These are phyloP conservation scores for Phascolomyces articulosus DNA, from an alignment of 371 early-diverging fungal genomes.

Conservation along the genomic window DNA sequence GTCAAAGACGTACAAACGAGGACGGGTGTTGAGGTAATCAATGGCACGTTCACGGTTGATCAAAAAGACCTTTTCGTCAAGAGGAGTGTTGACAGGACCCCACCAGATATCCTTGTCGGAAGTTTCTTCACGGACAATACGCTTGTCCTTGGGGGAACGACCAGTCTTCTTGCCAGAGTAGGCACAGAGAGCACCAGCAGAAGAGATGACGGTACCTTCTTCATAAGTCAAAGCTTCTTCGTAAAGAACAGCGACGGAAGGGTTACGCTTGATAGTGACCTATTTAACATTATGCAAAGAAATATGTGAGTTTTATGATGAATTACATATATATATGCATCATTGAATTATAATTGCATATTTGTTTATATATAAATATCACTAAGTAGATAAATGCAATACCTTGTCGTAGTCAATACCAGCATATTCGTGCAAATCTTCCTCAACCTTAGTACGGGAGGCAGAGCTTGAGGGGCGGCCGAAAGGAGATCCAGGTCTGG, in stretches of 20 bases:
- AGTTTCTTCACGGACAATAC: slow-evolving; percentile 90
- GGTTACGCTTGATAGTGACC: slow-evolving; percentile 68
- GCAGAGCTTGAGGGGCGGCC: slow-evolving; percentile 38
- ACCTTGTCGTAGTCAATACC: slow-evolving; percentile 59
- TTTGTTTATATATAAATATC: no score
- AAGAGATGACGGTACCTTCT: slow-evolving; percentile 85
- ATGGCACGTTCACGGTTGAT: slow-evolving; percentile 95
- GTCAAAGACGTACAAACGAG: slow-evolving; percentile 94
- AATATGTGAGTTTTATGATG: no score
- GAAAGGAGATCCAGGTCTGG: slow-evolving; percentile 37
- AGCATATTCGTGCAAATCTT: slow-evolving; percentile 48
- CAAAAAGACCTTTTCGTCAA: slow-evolving; percentile 87
- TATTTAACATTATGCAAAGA: slow-evolving; percentile 8
- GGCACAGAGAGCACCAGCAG: slow-evolving; percentile 90
- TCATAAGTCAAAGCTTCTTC: slow-evolving; percentile 94
- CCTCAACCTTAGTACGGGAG: slow-evolving; percentile 51
- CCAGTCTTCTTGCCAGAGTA: slow-evolving; percentile 92
- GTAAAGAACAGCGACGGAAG: slow-evolving; percentile 85
- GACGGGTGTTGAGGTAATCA: slow-evolving; percentile 96
- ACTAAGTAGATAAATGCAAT: not conserved
- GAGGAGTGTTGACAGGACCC: slow-evolving; percentile 95
- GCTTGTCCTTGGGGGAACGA: slow-evolving; percentile 91
- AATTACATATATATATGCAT: no score
- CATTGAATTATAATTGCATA: no score
- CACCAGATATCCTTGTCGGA: slow-evolving; percentile 93